These are phyloP conservation scores for Kodamaea sp. DNA, from an alignment of 1,139 yeast species.

Conservation along the genomic window DNA sequence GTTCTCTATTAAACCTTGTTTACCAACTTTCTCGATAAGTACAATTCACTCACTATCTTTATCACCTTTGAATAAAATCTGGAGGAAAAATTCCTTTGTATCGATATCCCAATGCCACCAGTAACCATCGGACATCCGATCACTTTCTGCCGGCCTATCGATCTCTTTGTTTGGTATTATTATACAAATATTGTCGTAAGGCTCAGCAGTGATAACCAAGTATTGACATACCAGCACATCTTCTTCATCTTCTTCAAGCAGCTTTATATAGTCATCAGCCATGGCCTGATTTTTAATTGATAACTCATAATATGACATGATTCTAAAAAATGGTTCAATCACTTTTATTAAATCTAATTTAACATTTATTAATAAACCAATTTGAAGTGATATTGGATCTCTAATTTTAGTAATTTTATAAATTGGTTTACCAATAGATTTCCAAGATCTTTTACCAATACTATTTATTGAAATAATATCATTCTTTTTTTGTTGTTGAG, in stretches of 20 bases:
- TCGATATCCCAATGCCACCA: constrained; percentile 77
- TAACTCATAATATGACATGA: constrained; percentile 76
- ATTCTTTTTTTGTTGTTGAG: not conserved
- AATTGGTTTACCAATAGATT: constrained; percentile 69
- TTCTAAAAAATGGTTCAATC: constrained; percentile 58
- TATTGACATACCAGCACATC: constrained; percentile 52
- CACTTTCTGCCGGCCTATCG: constrained; percentile 39
- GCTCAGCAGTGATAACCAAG: constrained; percentile 75
- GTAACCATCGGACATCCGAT: constrained; percentile 38
- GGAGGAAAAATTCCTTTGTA: constrained; percentile 64
- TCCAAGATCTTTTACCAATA: constrained; percentile 44
- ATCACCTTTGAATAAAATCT: constrained; percentile 50
- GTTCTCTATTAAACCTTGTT: too few relatives aligned
- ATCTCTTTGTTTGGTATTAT: constrained; percentile 61
- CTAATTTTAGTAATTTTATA: constrained; percentile 64
- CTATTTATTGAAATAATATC: constrained; percentile 16
- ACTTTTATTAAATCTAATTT: constrained; percentile 50
- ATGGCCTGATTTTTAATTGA: constrained; percentile 37
- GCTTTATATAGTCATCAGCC: constrained; percentile 22
- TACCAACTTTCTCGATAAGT: too few relatives aligned
- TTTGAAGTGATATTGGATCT: constrained; percentile 51
- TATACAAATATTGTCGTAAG: constrained; percentile 73
- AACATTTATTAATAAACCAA: constrained; percentile 61
- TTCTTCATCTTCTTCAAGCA: constrained; percentile 21
- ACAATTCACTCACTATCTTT: too few relatives aligned